Base-by-base conservation (phyloP, 129 eudicot species). In the Flaveria brownii region DNA sequence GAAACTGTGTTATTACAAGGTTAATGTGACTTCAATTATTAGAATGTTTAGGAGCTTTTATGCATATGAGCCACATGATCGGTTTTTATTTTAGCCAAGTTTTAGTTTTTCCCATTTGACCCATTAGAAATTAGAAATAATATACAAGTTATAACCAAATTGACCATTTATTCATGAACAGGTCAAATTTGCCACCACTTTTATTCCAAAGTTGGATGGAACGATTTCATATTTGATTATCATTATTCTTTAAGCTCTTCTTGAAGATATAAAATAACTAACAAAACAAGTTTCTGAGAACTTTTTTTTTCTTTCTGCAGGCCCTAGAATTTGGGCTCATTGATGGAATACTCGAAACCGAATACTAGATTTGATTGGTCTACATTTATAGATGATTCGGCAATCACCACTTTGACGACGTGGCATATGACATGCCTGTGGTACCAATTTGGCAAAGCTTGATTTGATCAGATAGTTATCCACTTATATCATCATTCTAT, bases 271-370 rank as follows among this genome's bases (percentile, higher is more conserved):
- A 39, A 18, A 25, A 22, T 28, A 62, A 46, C n/a, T 61, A 68
- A 23, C 81, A 30, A 65, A 65, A 50, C 70, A 56, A 54, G 52
- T 66, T 66, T 26, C 52, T 30, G 3, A 62, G n/a, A 39, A 46
- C 60, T 26, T 28, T 51, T 30, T 28, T 30, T 30, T 30, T 30
- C 36, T 57, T 81, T 74, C 57, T 83, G 83, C 94, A 93, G 97
- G 98, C 98, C 8, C 81, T 94, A 86, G 98, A 94, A 72, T 91
- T 94, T 74, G 98, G 97, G 56, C 96, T 93, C 18, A 87, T 93
- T 69, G 98, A 93, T 63, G 98, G 97, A 64, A 62, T 88, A 51
- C 68, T 93, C 52, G 97, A 93, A 84, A 93, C 97, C 0, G 93
- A 90, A 68, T 87, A 88, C 84, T 93, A 72, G 77, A 56, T 26